Base-by-base conservation (phyloP, 192 early-diverging fungal species). In the Entrophospora sp. region DNA sequence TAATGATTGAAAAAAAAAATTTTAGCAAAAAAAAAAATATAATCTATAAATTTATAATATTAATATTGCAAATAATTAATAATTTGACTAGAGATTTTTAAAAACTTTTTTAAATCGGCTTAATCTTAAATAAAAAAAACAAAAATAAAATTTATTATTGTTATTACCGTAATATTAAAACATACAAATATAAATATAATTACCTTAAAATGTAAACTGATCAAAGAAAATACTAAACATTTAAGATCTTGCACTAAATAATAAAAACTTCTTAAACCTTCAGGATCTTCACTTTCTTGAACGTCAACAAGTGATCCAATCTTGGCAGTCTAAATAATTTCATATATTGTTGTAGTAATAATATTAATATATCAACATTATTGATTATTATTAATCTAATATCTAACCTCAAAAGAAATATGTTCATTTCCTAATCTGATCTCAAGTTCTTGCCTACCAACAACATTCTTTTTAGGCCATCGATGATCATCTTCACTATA, bases 231-330 rank as follows among this genome's bases (percentile, higher is more conserved):
- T 20, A 99, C 88, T 42, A 96, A 80, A 64, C 93, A 95, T 71
- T 97, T 97, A 36, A 99, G 83, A 76, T 99, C 97, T 75, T 99
- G 95, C n/a, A 96, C 85, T 59, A 99, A 71, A 69, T 96, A 99
- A 71, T 99, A 99, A 56, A 99, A 92, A 5, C 88, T 87, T 24
- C 91, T 85, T 28, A 99, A 79, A 14, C 94, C 95, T 45, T 97
- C 94, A 6, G 97, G 93, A 68, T 99, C 97, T 31, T 90, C 78
- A 63, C 90, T 91, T 22, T 86, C 81, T 59, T 88, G 85, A 4
- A 96, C 90, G 61, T 99, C 95, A 1, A 88, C 87, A 55, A 99
- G 76, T 10, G 95, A 96, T 1, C 91, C 87, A 34, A 99, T 87
- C 69, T 95, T 95, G 44, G 91, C 79, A 1, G 95, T 95, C 83